Evolutionary conservation across 1,139 yeast species (phyloP).

Genomic region (Blastobotrys apis): DNA sequence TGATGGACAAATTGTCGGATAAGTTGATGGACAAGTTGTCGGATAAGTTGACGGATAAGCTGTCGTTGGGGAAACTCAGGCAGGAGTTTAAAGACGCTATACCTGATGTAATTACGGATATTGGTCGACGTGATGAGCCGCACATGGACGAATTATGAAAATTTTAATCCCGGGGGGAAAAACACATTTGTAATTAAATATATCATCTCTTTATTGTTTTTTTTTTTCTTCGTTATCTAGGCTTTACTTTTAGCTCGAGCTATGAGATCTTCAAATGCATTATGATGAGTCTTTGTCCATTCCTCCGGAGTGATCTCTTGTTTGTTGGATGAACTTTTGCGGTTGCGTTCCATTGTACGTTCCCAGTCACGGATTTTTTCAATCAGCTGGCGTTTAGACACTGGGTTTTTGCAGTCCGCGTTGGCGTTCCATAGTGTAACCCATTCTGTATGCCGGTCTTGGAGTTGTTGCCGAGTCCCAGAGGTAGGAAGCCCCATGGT

Average conservation of each 20-base stretch:
- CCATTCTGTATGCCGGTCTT: conserved; percentile 72
- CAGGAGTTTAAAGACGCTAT: no score
- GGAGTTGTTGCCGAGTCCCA: conserved; percentile 64
- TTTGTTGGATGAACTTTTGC: conserved; percentile 14
- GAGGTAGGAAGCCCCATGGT: conserved; percentile 52
- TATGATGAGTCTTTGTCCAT: conserved; percentile 50
- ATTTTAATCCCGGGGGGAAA: no score
- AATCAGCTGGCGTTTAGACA: conserved; percentile 49
- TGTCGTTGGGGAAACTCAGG: no score
- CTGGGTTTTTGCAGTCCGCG: conserved; percentile 69
- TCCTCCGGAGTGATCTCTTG: conserved; percentile 41
- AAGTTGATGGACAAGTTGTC: no score
- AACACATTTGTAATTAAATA: no score
- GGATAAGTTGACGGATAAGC: no score
- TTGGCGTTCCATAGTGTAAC: conserved; percentile 79
- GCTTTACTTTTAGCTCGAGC: conserved; percentile 42
- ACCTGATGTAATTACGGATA: no score
- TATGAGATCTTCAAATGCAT: conserved; percentile 44
- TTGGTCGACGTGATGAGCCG: no score
- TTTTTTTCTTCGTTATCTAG: no score
- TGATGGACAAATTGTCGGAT: conserved; percentile 31
- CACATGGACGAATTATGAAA: no score
- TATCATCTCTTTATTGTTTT: no score
- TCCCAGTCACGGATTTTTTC: conserved; percentile 71
- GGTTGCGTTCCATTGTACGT: conserved; percentile 12